Evolutionary conservation across 768 basidiomycete genomes (phyloP).

Genomic region (Auriscalpium vulgare): DNA sequence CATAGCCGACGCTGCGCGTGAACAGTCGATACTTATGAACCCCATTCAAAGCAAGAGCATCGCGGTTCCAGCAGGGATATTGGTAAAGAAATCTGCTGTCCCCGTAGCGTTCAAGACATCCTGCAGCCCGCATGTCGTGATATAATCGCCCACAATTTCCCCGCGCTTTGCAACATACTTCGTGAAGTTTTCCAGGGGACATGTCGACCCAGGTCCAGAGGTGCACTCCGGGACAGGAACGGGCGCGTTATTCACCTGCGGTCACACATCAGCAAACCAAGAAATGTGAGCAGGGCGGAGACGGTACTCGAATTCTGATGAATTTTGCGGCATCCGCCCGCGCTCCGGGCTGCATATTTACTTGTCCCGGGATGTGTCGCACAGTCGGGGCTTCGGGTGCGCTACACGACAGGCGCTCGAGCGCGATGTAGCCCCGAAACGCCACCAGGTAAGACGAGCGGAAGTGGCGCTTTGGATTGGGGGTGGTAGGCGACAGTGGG

Average conservation of each 20-base stretch:
- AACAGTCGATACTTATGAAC: too few relatives aligned
- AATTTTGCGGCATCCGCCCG: slow-evolving; percentile 16
- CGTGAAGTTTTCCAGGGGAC: slow-evolving; percentile 29
- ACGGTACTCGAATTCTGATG: slow-evolving; percentile 31
- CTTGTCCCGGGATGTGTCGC: slow-evolving; percentile 12
- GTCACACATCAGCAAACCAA: too few relatives aligned
- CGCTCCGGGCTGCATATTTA: slow-evolving; percentile 7
- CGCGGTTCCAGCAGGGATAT: slow-evolving; percentile 1
- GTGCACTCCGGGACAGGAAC: slow-evolving; percentile 33
- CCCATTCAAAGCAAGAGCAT: background rate
- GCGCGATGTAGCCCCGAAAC: slow-evolving; percentile 34
- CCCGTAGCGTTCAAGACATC: slow-evolving; percentile 17
- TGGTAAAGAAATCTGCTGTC: slow-evolving; percentile 17
- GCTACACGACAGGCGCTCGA: slow-evolving; percentile 33
- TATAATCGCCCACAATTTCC: slow-evolving; percentile 28
- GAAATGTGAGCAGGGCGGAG: background rate
- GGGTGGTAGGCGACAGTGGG: slow-evolving; percentile 27
- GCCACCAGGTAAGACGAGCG: slow-evolving; percentile 32
- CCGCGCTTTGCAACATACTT: slow-evolving; percentile 23
- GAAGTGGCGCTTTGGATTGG: slow-evolving; percentile 27
- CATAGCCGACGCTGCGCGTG: too few relatives aligned
- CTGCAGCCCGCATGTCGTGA: slow-evolving; percentile 27
- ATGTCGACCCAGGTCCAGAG: slow-evolving; percentile 32
- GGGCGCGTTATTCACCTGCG: slow-evolving; percentile 32
- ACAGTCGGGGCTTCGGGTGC: slow-evolving; percentile 8